Evolutionary conservation across 139 green algal genomes (phyloP).

Genomic region (Coelastrella sp.): DNA sequence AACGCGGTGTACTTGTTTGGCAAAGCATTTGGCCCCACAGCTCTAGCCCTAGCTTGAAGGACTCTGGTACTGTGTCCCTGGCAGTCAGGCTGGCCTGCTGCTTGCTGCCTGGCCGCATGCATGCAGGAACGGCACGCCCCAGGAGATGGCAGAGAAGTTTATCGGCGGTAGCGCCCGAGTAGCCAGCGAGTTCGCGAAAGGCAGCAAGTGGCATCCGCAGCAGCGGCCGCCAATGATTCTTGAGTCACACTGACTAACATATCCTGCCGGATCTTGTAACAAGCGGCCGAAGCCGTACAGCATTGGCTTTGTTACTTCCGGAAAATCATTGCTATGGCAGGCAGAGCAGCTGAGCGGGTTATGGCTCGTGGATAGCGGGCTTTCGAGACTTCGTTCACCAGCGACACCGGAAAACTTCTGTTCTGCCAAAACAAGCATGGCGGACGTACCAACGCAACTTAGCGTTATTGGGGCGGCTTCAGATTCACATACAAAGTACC

Average conservation of each 20-base stretch:
- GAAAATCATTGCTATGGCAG: no score
- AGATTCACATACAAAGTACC: not conserved
- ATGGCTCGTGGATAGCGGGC: no score
- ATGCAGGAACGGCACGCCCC: conserved; percentile 42
- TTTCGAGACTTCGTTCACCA: no score
- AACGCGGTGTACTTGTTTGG: no score
- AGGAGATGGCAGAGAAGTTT: conserved; percentile 40
- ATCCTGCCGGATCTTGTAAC: not conserved
- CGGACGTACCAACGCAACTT: not conserved
- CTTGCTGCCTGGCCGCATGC: no score
- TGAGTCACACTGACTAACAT: conserved; percentile 5
- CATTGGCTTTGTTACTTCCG: no score
- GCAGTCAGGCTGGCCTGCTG: not conserved
- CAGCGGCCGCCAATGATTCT: not conserved
- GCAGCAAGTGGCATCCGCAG: not conserved
- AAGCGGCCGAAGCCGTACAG: no score
- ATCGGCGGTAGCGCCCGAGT: conserved; percentile 16
- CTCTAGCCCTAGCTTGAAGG: no score
- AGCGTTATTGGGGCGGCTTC: not conserved
- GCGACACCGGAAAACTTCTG: no score
- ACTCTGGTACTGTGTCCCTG: not conserved
- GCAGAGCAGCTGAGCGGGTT: no score
- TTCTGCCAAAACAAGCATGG: not conserved
- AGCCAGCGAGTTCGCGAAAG: not conserved
- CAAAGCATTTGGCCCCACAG: no score